Evolutionary conservation across 176 grass and related monocot species (phyloP).

Genomic region (Ampelocalamus luodianensis): DNA sequence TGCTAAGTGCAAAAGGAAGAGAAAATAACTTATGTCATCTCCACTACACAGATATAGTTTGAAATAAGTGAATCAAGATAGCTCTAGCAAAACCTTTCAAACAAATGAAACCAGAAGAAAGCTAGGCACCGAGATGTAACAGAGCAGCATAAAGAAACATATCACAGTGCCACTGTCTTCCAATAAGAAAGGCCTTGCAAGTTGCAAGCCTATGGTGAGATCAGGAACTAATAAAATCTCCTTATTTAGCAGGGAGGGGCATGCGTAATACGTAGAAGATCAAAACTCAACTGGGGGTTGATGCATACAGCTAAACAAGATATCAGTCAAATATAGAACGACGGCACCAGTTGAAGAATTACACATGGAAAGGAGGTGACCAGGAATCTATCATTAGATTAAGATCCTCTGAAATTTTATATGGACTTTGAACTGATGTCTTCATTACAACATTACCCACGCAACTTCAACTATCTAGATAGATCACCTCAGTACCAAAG

Average conservation of each 20-base stretch:
- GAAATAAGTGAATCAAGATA: not conserved
- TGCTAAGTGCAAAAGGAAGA: not conserved
- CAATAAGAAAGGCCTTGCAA: not conserved
- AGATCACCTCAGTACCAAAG: not conserved
- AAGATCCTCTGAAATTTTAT: not conserved
- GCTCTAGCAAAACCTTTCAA: constrained; percentile 7
- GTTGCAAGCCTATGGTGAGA: not conserved
- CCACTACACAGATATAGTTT: not conserved
- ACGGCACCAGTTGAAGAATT: not conserved
- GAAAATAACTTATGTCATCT: not conserved
- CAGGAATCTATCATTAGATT: not conserved
- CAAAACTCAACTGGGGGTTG: not conserved
- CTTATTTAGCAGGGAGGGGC: not conserved
- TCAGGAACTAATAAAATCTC: not conserved
- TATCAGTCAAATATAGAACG: not conserved
- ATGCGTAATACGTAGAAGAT: not conserved
- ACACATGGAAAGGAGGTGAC: not conserved
- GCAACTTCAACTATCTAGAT: not conserved
- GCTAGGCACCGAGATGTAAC: not conserved
- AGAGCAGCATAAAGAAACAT: constrained; percentile 19
- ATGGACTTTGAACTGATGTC: not conserved
- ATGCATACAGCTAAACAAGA: constrained; percentile 22
- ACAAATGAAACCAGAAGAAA: constrained; percentile 5
- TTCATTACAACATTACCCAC: not conserved
- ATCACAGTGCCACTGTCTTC: not conserved